phyloP scores from a whole-genome alignment of 768 basidiomycete genomes.

The Rhodosporidiobolus sp. region DNA sequence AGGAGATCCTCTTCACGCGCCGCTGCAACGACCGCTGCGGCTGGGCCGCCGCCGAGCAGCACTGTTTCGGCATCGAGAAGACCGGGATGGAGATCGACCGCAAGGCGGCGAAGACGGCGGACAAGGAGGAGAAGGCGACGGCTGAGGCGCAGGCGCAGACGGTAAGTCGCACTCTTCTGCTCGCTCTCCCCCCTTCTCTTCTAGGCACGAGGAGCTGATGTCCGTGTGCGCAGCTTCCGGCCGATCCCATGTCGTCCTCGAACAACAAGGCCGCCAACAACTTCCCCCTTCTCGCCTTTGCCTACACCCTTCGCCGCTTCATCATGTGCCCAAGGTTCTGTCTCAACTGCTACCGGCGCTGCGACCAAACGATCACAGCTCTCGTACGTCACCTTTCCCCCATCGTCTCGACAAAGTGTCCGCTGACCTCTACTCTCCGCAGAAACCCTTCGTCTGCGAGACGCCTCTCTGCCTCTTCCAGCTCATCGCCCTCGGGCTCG shows the following conservation, averaged over 20 bases:
- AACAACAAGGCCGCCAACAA: conserved; percentile 52
- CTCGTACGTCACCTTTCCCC: neutral
- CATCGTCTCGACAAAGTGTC: neutral
- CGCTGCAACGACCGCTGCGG: conserved; percentile 56
- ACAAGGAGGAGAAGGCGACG: conserved; percentile 52
- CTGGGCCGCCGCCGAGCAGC: conserved; percentile 67
- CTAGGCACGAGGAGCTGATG: neutral
- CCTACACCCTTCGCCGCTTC: conserved; percentile 61
- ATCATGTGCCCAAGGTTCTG: conserved; percentile 69
- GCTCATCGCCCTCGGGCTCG: conserved; percentile 64
- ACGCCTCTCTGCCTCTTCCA: conserved; percentile 66
- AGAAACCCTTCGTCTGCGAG: conserved; percentile 72
- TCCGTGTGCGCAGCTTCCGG: conserved; percentile 40
- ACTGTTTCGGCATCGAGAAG: conserved; percentile 55
- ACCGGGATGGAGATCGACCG: conserved; percentile 30
- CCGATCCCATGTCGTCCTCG: conserved; percentile 53
- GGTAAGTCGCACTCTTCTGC: conserved; percentile 8
- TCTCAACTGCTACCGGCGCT: conserved; percentile 63
- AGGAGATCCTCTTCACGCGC: conserved; percentile 58
- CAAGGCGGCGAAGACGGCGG: conserved; percentile 52
- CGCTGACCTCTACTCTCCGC: conserved; percentile 47
- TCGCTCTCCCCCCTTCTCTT: neutral
- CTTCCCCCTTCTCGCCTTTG: conserved; percentile 62
- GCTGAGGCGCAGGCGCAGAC: conserved; percentile 22
- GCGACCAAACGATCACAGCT: conserved; percentile 45